Conservation (phyloP, 768 basidiomycete species). For the Postia placenta region DNA sequence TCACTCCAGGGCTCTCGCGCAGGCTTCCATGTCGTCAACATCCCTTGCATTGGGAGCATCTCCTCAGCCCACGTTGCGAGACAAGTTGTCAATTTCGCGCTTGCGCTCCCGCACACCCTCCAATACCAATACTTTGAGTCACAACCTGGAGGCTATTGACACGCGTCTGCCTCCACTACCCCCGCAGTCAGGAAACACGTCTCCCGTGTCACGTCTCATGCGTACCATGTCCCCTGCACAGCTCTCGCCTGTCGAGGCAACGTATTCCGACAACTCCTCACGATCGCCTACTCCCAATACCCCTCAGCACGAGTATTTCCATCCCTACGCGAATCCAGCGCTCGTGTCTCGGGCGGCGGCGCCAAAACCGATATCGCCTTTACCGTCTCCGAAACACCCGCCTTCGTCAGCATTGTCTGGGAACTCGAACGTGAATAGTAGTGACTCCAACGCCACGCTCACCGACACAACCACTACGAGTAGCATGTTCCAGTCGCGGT, state of each 20-base stretch:
- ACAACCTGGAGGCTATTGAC: conserved; percentile 27
- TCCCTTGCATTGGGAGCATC: conserved; percentile 37
- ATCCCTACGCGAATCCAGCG: conserved; percentile 82
- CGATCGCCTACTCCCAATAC: conserved; percentile 26
- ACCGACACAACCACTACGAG: conserved; percentile 33
- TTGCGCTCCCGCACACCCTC: conserved; percentile 28
- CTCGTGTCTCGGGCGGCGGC: conserved; percentile 28
- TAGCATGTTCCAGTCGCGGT: conserved; percentile 24
- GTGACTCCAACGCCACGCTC: conserved; percentile 48
- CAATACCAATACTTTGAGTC: conserved; percentile 9
- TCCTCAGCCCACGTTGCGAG: conserved; percentile 29
- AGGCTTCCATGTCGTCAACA: conserved; percentile 53
- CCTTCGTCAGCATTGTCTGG: not conserved
- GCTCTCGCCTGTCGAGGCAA: conserved; percentile 3
- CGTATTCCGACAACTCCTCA: conserved; percentile 25
- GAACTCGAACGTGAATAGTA: conserved; percentile 31
- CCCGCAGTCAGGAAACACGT: conserved; percentile 7
- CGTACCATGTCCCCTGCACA: conserved; percentile 15
- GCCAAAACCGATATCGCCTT: not conserved
- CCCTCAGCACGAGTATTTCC: conserved; percentile 32
- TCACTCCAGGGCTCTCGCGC: conserved; percentile 45
- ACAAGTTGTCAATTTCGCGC: conserved; percentile 39
- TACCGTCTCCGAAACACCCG: not conserved
- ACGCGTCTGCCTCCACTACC: conserved; percentile 11
- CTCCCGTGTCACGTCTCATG: conserved; percentile 10